Conservation (phyloP, 73 alveolate genomes). For the Paramecium bursaria region DNA sequence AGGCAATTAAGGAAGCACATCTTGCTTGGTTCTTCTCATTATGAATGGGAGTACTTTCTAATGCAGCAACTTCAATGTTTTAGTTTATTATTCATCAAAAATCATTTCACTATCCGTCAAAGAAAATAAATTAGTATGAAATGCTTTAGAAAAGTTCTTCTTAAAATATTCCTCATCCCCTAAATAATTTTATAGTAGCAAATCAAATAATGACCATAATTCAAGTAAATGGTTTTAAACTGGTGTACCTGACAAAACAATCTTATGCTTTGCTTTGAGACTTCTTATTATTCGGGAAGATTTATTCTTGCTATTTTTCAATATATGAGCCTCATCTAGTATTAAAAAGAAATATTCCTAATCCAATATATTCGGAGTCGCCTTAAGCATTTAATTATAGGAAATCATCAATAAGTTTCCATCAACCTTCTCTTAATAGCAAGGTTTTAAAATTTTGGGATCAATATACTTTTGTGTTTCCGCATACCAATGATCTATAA, state of each 20-base stretch:
- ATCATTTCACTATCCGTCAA: conserved; percentile 85
- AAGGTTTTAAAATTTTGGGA: conserved; percentile 78
- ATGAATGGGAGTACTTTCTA: conserved; percentile 95
- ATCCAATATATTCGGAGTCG: conserved; percentile 70
- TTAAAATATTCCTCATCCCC: conserved; percentile 96
- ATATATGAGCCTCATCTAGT: conserved; percentile 97
- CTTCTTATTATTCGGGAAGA: conserved; percentile 82
- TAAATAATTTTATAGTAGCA: conserved; percentile 98
- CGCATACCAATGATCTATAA: conserved; percentile 94
- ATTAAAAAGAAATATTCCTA: conserved; percentile 87
- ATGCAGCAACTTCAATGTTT: conserved; percentile 85
- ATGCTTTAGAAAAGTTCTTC: conserved; percentile 88
- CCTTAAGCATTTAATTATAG: conserved; percentile 56
- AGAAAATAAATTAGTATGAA: conserved; percentile 76
- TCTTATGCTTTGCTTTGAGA: conserved; percentile 89
- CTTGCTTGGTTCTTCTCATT: conserved; percentile 95
- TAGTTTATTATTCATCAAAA: conserved; percentile 86
- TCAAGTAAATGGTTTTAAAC: conserved; percentile 98
- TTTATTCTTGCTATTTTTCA: conserved; percentile 93
- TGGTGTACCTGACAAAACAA: conserved; percentile 99
- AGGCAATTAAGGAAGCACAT: conserved; percentile 95
- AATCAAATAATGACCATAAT: conserved; percentile 99
- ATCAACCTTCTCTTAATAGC: conserved; percentile 67
- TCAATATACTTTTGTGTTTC: conserved; percentile 94
- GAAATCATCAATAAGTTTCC: conserved; percentile 52